These are phyloP conservation scores for Alnus glutinosa DNA, from an alignment of 306 rosid species.

Conservation along the genomic window DNA sequence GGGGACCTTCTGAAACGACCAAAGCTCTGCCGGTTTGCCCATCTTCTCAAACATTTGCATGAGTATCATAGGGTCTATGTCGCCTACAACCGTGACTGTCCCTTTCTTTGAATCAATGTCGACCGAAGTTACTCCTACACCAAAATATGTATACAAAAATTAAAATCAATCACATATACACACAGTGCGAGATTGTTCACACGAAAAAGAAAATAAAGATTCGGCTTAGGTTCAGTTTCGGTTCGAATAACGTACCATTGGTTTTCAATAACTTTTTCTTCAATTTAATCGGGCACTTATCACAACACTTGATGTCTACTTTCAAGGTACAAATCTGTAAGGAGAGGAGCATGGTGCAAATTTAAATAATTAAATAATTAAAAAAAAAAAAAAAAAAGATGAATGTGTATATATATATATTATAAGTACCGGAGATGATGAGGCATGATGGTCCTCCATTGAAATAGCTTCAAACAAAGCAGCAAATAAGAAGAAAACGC, in stretches of 20 bases:
- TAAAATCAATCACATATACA: background rate
- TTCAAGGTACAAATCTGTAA: background rate
- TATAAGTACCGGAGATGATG: background rate
- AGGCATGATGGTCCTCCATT: background rate
- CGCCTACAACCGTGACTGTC: constrained; percentile 10
- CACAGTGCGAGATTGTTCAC: no score
- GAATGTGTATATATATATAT: background rate
- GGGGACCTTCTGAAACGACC: constrained; percentile 12
- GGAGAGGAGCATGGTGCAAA: background rate
- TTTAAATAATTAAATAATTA: no score
- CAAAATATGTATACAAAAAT: background rate
- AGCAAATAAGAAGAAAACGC: background rate
- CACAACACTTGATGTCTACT: background rate
- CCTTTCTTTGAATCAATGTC: constrained; percentile 8
- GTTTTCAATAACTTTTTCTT: constrained; percentile 1
- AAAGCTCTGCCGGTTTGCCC: constrained; percentile 17
- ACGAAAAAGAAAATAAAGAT: no score
- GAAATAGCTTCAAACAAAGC: background rate
- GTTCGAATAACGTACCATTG: background rate
- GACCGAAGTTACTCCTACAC: constrained; percentile 13
- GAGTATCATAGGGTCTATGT: constrained; percentile 9
- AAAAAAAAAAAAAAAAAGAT: background rate
- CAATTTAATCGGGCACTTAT: constrained; percentile 1
- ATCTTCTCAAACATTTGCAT: background rate
- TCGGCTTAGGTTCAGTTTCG: no score